Evolutionary conservation across 1,284 basidiomycete genomes (phyloP), one percentile per base, ranked within the genome.

Genomic region (Tilletia caries): DNA sequence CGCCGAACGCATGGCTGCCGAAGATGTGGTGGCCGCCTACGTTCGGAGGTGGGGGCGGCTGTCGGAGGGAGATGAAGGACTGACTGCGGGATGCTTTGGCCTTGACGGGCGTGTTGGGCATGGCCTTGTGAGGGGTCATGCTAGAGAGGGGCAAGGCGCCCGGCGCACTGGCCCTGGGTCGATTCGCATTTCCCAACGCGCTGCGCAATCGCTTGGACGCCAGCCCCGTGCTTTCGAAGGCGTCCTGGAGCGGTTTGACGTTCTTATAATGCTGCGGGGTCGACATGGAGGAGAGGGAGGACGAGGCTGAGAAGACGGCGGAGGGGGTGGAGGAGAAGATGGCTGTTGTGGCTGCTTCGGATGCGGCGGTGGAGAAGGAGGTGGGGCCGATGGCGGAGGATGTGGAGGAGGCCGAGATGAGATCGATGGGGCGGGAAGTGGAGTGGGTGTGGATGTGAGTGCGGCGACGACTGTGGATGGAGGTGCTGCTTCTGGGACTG

Each of bases 91-190:
- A 25, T 12, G 65, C 44, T n/a, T 44, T 44, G 15, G 20, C 79
- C 73, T 83, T 83, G 71, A 83, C 77, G 0, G 84, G 84, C 2
- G 84, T 85, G 67, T 85, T 84, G 20, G 84, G 84, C 84, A 85
- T 85, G 8, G 58, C 15, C 58, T 62, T 62, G 18, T 62, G 58
- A 4, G 58, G 58, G 3, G 58, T 62, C 3, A 62, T 6, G 32
- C 58, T 25, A 15, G 41, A 46, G 34, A 43, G 41, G 15, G 41
- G 43, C 20, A 46, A 18, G 6, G 58, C 32, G 29, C 58, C 58
- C 15, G 58, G 58, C 27, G 58, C 58, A 29, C 58, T 62, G 15
- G 58, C 58, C 15, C 58, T 13, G 4, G 58, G 58, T 27, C 41
- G 37, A 23, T 65, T 65, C n/a, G 37, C 64, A 3, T 44, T 65